Evolutionary conservation across 495 filamentous ascomycete genomes (phyloP).

Genomic region (Trichoderma virens): DNA sequence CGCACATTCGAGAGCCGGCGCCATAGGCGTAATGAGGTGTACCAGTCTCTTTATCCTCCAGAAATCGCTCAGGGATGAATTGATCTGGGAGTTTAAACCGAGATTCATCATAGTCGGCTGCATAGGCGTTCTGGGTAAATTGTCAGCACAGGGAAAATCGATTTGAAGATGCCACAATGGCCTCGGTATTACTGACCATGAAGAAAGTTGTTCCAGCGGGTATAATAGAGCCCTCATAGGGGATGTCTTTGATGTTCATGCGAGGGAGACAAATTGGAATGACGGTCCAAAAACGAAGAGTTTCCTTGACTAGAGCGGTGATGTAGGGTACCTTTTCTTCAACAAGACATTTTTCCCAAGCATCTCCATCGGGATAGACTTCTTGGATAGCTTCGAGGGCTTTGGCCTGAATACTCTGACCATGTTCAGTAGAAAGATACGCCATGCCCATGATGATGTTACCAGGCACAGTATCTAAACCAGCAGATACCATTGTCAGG

Average conservation of each 20-base stretch:
- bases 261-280: slow-evolving; percentile 65
- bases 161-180: slow-evolving; percentile 10
- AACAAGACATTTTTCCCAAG: slow-evolving; percentile 55
- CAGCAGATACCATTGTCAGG: slow-evolving; percentile 67
- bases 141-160: slow-evolving; percentile 5
- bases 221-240: slow-evolving; percentile 50
- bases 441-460: slow-evolving; percentile 65
- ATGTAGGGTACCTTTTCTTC: slow-evolving; percentile 68
- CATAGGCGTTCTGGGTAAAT: slow-evolving; percentile 51
- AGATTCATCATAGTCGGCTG: slow-evolving; percentile 57
- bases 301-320: slow-evolving; percentile 61
- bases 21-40: slow-evolving; percentile 67
- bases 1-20: slow-evolving; percentile 64
- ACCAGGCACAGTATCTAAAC: slow-evolving; percentile 60
- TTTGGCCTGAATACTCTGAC: slow-evolving; percentile 54
- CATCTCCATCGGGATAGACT: slow-evolving; percentile 56
- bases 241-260: slow-evolving; percentile 55
- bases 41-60: slow-evolving; percentile 49
- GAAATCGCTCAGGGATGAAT: slow-evolving; percentile 59
- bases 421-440: slow-evolving; percentile 55
- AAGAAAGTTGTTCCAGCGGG: slow-evolving; percentile 60
- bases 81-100: slow-evolving; percentile 54
- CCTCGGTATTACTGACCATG: slow-evolving; percentile 36
- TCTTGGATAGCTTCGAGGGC: slow-evolving; percentile 57
- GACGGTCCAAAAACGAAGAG: slow-evolving; percentile 65